Conservation (phyloP, 23 red algal species). For the Gracilaria domingensis region DNA sequence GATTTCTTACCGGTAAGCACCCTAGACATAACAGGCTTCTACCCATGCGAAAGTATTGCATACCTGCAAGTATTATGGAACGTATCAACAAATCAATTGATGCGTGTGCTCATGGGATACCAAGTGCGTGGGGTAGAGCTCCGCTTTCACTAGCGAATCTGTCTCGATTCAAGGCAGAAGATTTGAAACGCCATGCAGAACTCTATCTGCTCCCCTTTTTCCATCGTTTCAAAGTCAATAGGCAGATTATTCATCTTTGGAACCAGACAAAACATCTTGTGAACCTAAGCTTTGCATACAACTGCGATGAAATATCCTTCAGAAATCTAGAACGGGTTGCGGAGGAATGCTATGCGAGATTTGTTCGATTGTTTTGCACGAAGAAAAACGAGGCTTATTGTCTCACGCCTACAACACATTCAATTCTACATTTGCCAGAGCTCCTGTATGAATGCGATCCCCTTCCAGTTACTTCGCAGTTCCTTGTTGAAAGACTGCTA, state of each 20-base stretch:
- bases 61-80: conserved; percentile 1
- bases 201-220: background rate
- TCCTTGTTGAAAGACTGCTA: conserved; percentile 3
- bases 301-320: background rate
- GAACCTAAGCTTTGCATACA: background rate
- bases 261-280: conserved; percentile 22
- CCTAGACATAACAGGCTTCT: background rate
- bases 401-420: conserved; percentile 8
- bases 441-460: conserved; percentile 8
- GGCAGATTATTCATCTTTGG: background rate
- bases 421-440: conserved; percentile 30
- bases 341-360: conserved; percentile 2
- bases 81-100: background rate
- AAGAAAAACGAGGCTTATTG: background rate
- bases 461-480: conserved; percentile 3
- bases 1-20: background rate
- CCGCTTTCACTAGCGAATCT: background rate
- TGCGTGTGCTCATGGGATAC: background rate
- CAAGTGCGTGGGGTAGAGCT: background rate
- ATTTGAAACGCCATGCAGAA: conserved; percentile 6
- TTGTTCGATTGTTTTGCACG: background rate
- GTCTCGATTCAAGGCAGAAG: background rate
- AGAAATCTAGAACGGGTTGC: background rate
- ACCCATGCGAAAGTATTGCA: background rate
- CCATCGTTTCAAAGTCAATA: background rate